Conservation (phyloP, 202 grass and related monocot genomes). For the Hordeum pubiflorum region DNA sequence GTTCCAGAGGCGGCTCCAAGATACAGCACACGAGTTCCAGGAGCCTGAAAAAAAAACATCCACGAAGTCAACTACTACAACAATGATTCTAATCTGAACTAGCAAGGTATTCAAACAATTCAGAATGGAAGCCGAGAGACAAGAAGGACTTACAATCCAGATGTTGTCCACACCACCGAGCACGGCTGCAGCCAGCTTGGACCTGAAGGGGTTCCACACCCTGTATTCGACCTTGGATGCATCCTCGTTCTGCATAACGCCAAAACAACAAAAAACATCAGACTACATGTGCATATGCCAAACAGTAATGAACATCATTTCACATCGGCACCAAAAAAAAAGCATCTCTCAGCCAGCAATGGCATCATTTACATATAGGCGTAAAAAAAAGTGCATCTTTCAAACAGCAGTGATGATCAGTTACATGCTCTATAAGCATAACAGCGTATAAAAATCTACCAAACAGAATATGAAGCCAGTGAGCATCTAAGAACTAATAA, state of each 20-base stretch:
- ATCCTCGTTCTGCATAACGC: conserved; percentile 56
- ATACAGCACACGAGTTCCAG: conserved; percentile 68
- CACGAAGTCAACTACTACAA: not conserved
- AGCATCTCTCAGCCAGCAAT: not conserved
- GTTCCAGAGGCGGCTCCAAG: conserved; percentile 88
- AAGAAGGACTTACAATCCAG: conserved; percentile 64
- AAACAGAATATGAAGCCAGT: fast-evolving
- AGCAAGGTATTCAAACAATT: not conserved
- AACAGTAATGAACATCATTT: too few relatives aligned
- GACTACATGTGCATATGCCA: not conserved
- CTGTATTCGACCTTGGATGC: conserved; percentile 72
- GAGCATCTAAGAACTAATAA: not conserved
- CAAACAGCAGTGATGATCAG: too few relatives aligned
- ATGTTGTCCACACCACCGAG: conserved; percentile 84
- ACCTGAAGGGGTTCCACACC: conserved; percentile 87
- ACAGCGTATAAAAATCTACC: not conserved
- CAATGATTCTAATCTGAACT: not conserved
- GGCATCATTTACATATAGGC: too few relatives aligned
- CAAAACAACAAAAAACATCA: not conserved
- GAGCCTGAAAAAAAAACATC: conserved; percentile 31
- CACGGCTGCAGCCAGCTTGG: conserved; percentile 81
- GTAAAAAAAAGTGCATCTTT: too few relatives aligned
- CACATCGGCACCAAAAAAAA: not conserved
- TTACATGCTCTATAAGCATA: too few relatives aligned
- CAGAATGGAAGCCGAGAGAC: too few relatives aligned